These are phyloP conservation scores for Termitomyces sp. DNA, from an alignment of 768 basidiomycete genomes.

Conservation along the genomic window DNA sequence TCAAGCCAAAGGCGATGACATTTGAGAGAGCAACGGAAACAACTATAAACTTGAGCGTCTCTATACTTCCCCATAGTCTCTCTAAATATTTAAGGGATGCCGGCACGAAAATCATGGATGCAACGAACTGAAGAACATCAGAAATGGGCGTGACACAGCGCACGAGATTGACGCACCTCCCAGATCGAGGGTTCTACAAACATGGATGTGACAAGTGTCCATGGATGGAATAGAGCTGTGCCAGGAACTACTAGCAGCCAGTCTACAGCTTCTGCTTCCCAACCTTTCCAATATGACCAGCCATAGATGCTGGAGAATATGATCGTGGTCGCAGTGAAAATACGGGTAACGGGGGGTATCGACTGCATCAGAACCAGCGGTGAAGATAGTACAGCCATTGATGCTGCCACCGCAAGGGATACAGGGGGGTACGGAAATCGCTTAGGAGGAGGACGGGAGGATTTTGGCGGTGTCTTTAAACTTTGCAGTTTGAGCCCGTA, in stretches of 20 bases:
- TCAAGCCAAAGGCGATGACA: slow-evolving; percentile 82
- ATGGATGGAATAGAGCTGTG: slow-evolving; percentile 78
- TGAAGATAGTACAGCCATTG: slow-evolving; percentile 76
- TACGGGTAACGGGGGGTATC: slow-evolving; percentile 77
- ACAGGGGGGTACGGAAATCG: slow-evolving; percentile 11
- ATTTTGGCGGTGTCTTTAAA: not conserved
- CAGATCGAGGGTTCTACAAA: slow-evolving; percentile 81
- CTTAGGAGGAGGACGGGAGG: slow-evolving; percentile 8
- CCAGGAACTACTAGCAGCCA: slow-evolving; percentile 85
- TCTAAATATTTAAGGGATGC: slow-evolving; percentile 89
- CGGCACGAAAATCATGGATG: slow-evolving; percentile 75
- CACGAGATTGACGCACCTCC: slow-evolving; percentile 57
- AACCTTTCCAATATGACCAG: slow-evolving; percentile 58
- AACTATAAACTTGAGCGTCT: slow-evolving; percentile 82
- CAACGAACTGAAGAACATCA: slow-evolving; percentile 54
- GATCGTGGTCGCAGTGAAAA: slow-evolving; percentile 61
- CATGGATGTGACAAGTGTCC: slow-evolving; percentile 89
- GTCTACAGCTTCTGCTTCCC: slow-evolving; percentile 37
- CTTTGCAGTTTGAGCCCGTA: slow-evolving; percentile 5
- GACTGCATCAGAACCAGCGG: slow-evolving; percentile 67
- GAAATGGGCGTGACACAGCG: slow-evolving; percentile 3
- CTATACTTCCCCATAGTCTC: slow-evolving; percentile 87
- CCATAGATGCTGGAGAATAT: slow-evolving; percentile 56
- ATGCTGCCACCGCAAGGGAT: not conserved
- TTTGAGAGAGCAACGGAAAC: slow-evolving; percentile 81